A percentile compares a stretch with the other conserved stretches of the same genome.
phyloP scores from a whole-genome alignment of 441 rosid genomes.

The Theobroma grandiflorum region DNA sequence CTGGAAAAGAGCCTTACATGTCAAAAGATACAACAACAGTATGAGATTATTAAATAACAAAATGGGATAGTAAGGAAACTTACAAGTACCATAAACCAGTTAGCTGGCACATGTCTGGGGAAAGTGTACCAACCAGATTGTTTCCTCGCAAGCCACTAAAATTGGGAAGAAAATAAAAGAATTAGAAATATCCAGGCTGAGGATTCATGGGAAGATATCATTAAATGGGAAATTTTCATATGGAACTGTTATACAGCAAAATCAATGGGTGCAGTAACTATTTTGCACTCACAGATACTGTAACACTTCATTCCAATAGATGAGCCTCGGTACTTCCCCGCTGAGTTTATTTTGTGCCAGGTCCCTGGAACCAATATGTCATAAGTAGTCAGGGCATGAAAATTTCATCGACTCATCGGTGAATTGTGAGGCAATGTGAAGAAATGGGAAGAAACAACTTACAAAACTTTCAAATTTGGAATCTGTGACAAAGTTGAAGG shows the following conservation, averaged over 20 bases:
- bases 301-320: constrained; percentile 97
- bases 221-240: not conserved
- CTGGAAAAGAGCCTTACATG: not conserved
- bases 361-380: constrained; percentile 58
- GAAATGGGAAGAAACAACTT: constrained; percentile 38
- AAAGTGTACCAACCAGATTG: constrained; percentile 80
- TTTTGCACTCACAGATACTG: constrained; percentile 83
- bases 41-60: not conserved
- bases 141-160: constrained; percentile 87
- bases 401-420: constrained; percentile 19
- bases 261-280: not conserved
- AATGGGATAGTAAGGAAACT: constrained; percentile 44
- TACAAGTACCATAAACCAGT: constrained; percentile 97
- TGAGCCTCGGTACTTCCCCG: constrained; percentile 93
- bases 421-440: not conserved
- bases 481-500: constrained; percentile 93
- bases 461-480: constrained; percentile 88
- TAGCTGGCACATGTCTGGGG: constrained; percentile 91
- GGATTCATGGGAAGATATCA: constrained; percentile 8
- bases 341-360: constrained; percentile 84
- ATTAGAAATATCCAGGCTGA: not conserved
- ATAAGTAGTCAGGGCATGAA: constrained; percentile 14
- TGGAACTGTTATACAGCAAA: not conserved
- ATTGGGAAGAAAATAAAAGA: not conserved
- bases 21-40: not conserved